phyloP scores from a whole-genome alignment of 2,329 filamentous ascomycete genomes.

The Diaporthe nobilis region DNA sequence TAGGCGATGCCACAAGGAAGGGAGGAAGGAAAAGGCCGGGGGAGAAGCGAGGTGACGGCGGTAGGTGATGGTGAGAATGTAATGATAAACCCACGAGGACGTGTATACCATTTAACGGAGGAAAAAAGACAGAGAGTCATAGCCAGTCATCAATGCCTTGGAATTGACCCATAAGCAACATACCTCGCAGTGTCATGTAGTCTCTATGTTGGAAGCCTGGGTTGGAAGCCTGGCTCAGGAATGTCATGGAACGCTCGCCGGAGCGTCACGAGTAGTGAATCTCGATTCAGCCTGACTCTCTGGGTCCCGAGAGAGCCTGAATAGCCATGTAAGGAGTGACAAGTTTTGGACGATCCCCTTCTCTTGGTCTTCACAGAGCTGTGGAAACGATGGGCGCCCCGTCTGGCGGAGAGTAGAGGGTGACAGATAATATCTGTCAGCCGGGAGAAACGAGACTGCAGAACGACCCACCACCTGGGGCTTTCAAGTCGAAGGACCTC shows the following conservation, averaged over 20 bases:
- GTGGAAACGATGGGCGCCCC: background rate
- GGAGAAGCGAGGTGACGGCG: background rate
- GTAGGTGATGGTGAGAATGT: constrained; percentile 29
- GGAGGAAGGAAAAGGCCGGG: constrained; percentile 3
- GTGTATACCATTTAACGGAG: constrained; percentile 40
- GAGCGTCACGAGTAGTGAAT: background rate
- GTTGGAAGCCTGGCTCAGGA: background rate
- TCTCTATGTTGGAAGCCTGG: background rate
- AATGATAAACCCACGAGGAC: constrained; percentile 39
- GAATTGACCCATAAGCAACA: background rate
- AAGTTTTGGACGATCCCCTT: too few relatives aligned
- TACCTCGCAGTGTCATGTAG: constrained; percentile 6
- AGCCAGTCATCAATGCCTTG: constrained; percentile 24
- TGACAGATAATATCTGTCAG: background rate
- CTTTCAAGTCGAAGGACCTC: background rate
- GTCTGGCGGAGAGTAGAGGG: background rate
- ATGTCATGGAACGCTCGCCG: background rate
- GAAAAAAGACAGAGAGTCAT: constrained; percentile 20
- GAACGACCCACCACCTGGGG: background rate
- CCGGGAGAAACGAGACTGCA: background rate
- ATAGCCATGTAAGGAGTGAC: background rate
- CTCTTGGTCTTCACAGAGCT: background rate
- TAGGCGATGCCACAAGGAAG: constrained; percentile 31
- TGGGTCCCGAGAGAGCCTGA: background rate
- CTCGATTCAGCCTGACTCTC: background rate